Base-by-base conservation (phyloP, 1,139 yeast genomes). In the Kodamaea plutei region DNA sequence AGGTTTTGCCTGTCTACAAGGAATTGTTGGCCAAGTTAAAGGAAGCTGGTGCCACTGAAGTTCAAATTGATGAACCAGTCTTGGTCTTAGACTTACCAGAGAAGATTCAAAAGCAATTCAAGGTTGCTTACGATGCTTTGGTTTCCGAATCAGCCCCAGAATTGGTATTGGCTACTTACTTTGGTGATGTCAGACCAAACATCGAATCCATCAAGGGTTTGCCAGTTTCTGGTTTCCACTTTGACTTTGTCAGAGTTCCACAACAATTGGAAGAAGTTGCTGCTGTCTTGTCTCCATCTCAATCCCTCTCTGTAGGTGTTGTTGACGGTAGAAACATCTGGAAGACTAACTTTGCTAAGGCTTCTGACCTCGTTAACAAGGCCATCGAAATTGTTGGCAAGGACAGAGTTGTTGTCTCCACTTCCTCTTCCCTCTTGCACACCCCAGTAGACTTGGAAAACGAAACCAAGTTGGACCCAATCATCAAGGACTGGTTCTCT, bases 261-360 rank as follows among this genome's bases (percentile, higher is more conserved):
- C 95, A 84, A 65, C 98, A 91, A 76, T 79, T 91, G 47, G 91
- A 87, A 36, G 85, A 79, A 36, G 95, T 85, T 52, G 68, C 76
- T 41, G 68, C 76, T 38, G 72, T 83, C 55, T 69, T 89, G 42
- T 58, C 71, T 44, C 73, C 79, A 50, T 50, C 54, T 41, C 95
- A 91, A 74, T 68, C 74, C 45, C 75, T 91, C 58, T 89, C 97
- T 45, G 95, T 83, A 47, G 98, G 98, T 84, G 78, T 91, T 53
- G 91, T 91, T 54, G 94, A 87, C 55, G 98, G 98, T 72, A 88
- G 98, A 80, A 91, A 91, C 80, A 85, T 91, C 69, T 91, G 98
- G 98, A 91, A 91, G 79, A 83, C 94, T 63, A 84, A 91, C 73
- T 84, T 82, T 55, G 64, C 91, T 56, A 79, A 79, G 69, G 95